Evolutionary conservation across 495 filamentous ascomycete species (phyloP).

Genomic region (Aspergillus campestris): DNA sequence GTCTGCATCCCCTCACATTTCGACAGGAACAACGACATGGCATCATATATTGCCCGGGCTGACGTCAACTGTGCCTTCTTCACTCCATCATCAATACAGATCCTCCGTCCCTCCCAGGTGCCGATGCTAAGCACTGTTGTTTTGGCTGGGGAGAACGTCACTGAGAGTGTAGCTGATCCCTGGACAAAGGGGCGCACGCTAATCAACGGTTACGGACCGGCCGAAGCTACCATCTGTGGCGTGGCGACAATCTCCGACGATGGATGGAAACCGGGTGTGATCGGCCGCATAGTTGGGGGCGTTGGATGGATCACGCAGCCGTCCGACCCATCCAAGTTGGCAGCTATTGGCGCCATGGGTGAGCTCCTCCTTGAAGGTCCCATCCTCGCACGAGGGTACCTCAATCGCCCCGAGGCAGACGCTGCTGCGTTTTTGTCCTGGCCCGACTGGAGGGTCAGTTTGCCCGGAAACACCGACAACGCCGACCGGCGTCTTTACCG

Average conservation of each 20-base stretch:
- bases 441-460: conserved; percentile 34
- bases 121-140: conserved; percentile 14
- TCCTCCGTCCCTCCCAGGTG: conserved; percentile 14
- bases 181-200: conserved; percentile 4
- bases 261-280: neutral
- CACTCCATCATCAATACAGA: conserved; percentile 16
- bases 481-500: conserved; percentile 5
- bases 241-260: no score
- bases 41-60: conserved; percentile 11
- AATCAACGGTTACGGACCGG: conserved; percentile 9
- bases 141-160: conserved; percentile 12
- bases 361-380: conserved; percentile 69
- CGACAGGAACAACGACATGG: conserved; percentile 18
- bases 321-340: conserved; percentile 42
- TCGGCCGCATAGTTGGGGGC: neutral
- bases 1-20: conserved; percentile 30
- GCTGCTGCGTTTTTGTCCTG: conserved; percentile 52
- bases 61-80: conserved; percentile 17
- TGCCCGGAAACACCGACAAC: no score
- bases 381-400: conserved; percentile 62
- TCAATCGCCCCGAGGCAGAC: conserved; percentile 50
- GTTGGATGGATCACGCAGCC: conserved; percentile 51
- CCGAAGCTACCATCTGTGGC: neutral
- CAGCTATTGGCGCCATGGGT: conserved; percentile 54
- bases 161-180: neutral